Percentiles rank a stretch among this genome's conserved stretches.
phyloP scores from a whole-genome alignment of 2,329 filamentous ascomycete species.

The Rutstroemia sp. region DNA sequence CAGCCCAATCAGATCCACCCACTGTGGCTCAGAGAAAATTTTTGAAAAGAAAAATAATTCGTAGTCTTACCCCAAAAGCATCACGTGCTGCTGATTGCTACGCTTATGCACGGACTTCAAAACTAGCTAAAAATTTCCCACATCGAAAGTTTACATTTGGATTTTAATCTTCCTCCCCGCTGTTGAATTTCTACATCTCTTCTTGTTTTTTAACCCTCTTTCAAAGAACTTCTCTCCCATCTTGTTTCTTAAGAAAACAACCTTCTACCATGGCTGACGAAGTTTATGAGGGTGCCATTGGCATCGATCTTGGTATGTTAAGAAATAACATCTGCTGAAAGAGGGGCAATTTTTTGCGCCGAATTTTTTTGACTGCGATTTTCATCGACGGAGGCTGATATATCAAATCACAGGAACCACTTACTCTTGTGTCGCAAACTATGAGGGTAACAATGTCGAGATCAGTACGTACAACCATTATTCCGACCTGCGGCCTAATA shows the following conservation, averaged over 20 bases:
- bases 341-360: conserved; percentile 6
- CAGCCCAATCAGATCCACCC: not conserved
- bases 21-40: not conserved
- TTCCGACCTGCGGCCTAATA: not conserved
- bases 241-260: conserved; percentile 13
- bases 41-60: not conserved
- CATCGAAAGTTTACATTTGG: not conserved
- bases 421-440: conserved; percentile 99
- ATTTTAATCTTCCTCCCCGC: conserved; percentile 11
- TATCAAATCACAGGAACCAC: conserved; percentile 67
- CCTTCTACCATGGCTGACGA: conserved; percentile 79
- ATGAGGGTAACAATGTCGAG: conserved; percentile 98
- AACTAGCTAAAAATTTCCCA: not conserved
- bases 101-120: not conserved
- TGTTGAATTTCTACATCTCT: conserved; percentile 2
- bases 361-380: not conserved
- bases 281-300: conserved; percentile 99
- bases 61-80: not conserved
- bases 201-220: conserved; percentile 6
- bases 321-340: not conserved
- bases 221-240: conserved; percentile 11
- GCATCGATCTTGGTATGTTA: conserved; percentile 92
- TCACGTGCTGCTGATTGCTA: not conserved
- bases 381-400: conserved; percentile 4
- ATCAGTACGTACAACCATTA: conserved; percentile 43